Evolutionary conservation across 2,329 filamentous ascomycete genomes (phyloP), one percentile per base, ranked within the genome.

Genomic region (Penicillium verrucosum): DNA sequence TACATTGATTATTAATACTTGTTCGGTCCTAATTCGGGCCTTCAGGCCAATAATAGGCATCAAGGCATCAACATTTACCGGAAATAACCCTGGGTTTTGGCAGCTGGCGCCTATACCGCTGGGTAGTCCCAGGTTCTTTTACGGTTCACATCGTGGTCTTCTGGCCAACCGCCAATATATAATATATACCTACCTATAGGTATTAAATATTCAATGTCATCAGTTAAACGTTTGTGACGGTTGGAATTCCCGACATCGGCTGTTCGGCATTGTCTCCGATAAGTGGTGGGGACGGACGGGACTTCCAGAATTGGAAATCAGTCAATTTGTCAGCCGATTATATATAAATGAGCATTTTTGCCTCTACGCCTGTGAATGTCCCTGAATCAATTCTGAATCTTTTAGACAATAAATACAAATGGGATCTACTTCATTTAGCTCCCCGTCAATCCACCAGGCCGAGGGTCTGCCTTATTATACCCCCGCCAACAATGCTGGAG

Each of bases 391-490:
- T 25, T 16, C 4, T 42, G 1, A 42, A 25, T 25, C 18, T n/a
- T 42, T 16, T 41, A 41, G 21, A 25, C 21, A 25, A 16, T 41
- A 27, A 4, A 27, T 14, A n/a, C 4, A 42, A 30, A 62, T 62
- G 56, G 54, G 43, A 4, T 60, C 61, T 18, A 54, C 27, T 37
- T 23, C 11, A 8, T 58, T 64, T 23, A 51, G 23, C 23, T 65
- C 58, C 5, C 60, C 61, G 14, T 34, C 34, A 9, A 45, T 59
- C 0, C 3, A 51, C 3, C 44, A 51, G 36, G 68, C 72, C 3
- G 54, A 64, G 23, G 67, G 60, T 14, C 48, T 76, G 23, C 72
- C 78, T 11, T 75, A 71, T 60, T 76, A 70, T 58, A 73, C 72
- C 3, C 72, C 73, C 16, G 61, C 65, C 54, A 73, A 75, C 59